Percentiles rank a stretch among this genome's conserved stretches.
phyloP scores from a whole-genome alignment of 1,139 yeast species.

The Hyphopichia khmerensis region DNA sequence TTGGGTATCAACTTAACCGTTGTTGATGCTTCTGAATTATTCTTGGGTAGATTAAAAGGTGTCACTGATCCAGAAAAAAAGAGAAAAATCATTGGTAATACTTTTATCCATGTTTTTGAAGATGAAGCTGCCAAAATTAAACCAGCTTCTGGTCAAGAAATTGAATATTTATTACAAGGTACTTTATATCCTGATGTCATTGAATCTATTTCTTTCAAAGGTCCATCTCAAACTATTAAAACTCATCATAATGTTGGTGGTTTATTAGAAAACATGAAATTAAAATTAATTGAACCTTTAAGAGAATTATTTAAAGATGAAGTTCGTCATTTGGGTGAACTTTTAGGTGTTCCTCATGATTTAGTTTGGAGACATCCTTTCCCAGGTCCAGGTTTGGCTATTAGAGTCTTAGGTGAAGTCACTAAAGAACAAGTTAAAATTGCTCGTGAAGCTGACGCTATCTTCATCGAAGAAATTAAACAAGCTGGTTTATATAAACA shows the following conservation, averaged over 20 bases:
- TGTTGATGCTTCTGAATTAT: slow-evolving; percentile 90
- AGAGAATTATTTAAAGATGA: slow-evolving; percentile 98
- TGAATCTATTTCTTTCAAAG: slow-evolving; percentile 97
- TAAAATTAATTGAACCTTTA: slow-evolving; percentile 96
- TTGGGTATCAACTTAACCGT: slow-evolving; percentile 93
- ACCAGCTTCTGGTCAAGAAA: slow-evolving; percentile 86
- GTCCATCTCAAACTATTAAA: slow-evolving; percentile 98
- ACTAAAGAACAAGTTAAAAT: slow-evolving; percentile 89
- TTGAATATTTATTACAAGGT: slow-evolving; percentile 93
- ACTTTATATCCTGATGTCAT: slow-evolving; percentile 98
- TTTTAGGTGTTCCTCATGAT: slow-evolving; percentile 94
- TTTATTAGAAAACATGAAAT: slow-evolving; percentile 93
- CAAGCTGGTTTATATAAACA: slow-evolving; percentile 89
- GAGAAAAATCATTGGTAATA: slow-evolving; percentile 98
- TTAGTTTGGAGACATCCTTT: slow-evolving; percentile 99
- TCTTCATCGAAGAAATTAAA: slow-evolving; percentile 92
- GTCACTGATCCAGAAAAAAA: slow-evolving; percentile 98
- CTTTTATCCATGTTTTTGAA: slow-evolving; percentile 95
- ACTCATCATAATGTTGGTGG: slow-evolving; percentile 99
- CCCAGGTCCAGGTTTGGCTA: slow-evolving; percentile 99
- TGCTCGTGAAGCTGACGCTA: slow-evolving; percentile 96
- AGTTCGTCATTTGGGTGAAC: slow-evolving; percentile 93
- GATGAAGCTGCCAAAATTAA: slow-evolving; percentile 90
- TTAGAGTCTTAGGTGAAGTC: slow-evolving; percentile 96
- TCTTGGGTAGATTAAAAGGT: slow-evolving; percentile 82